Conservation (phyloP, 306 rosid genomes). For the Abrus pulchellus region DNA sequence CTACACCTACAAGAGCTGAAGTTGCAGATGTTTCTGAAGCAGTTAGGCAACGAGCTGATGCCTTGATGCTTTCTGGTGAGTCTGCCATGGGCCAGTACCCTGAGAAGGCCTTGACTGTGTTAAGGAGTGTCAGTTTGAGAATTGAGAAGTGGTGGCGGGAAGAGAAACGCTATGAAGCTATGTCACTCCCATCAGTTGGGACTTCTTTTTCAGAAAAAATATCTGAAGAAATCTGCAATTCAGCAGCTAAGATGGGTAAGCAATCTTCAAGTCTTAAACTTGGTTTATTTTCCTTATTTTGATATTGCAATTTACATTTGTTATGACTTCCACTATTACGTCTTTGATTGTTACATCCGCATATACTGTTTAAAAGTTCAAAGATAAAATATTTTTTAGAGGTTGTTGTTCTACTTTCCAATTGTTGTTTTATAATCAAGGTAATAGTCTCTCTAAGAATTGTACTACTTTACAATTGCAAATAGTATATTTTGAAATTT, state of each 20-base stretch:
- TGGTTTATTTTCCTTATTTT: constrained; percentile 52
- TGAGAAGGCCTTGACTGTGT: constrained; percentile 90
- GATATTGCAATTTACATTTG: constrained; percentile 49
- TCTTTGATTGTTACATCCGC: constrained; percentile 14
- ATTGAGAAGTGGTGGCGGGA: constrained; percentile 99
- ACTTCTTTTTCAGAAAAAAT: constrained; percentile 82
- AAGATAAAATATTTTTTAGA: constrained; percentile 1
- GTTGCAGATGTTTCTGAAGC: constrained; percentile 99
- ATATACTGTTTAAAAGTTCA: constrained; percentile 21
- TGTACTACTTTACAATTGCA: no score
- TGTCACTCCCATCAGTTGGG: constrained; percentile 79
- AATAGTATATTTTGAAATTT: no score
- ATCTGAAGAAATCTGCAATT: constrained; percentile 93
- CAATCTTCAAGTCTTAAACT: constrained; percentile 41
- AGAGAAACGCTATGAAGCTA: constrained; percentile 85
- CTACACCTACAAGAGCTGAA: constrained; percentile 99
- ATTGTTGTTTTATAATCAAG: constrained; percentile 27
- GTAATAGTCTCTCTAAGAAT: background rate
- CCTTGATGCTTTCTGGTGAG: constrained; percentile 99
- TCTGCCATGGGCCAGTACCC: constrained; percentile 99
- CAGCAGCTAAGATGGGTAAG: constrained; percentile 99
- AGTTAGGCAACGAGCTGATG: constrained; percentile 98
- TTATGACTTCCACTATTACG: background rate
- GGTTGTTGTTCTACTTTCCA: constrained; percentile 34
- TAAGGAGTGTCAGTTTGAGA: constrained; percentile 96